phyloP scores from a whole-genome alignment of 805 yeast species.

The Candida parachauliodes region DNA sequence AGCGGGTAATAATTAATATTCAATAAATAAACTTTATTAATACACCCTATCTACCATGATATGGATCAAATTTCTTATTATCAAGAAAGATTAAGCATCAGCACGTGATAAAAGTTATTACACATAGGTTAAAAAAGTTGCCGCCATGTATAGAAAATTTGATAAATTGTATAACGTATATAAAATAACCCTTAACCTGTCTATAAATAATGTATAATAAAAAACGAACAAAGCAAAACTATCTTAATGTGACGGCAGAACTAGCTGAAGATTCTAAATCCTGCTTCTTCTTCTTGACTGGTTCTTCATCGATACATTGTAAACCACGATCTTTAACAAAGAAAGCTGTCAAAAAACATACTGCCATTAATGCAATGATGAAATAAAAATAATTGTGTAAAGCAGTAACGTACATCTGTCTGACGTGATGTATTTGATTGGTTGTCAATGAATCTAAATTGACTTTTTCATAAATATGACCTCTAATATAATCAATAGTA shows the following conservation, averaged over 20 bases:
- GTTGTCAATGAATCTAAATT: constrained; percentile 14
- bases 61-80: too few species aligned
- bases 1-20: too few species aligned
- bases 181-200: neutral
- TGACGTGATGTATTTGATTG: constrained; percentile 20
- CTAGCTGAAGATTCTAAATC: constrained; percentile 7
- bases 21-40: too few species aligned
- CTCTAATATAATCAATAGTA: constrained; percentile 20
- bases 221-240: neutral
- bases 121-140: too few species aligned
- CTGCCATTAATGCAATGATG: constrained; percentile 29
- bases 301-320: constrained; percentile 30
- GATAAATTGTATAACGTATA: neutral
- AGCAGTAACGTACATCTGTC: constrained; percentile 27
- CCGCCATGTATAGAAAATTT: neutral
- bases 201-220: neutral
- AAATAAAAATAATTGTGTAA: constrained; percentile 31
- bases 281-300: constrained; percentile 2
- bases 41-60: too few species aligned
- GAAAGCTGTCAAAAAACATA: constrained; percentile 26
- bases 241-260: constrained; percentile 3
- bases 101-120: too few species aligned
- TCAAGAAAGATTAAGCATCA: too few species aligned
- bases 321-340: constrained; percentile 34
- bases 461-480: constrained; percentile 22